Percentiles rank a stretch among this genome's conserved stretches.
These are phyloP conservation scores for Penicillium lagena DNA, from an alignment of 495 filamentous ascomycete species.

Conservation along the genomic window DNA sequence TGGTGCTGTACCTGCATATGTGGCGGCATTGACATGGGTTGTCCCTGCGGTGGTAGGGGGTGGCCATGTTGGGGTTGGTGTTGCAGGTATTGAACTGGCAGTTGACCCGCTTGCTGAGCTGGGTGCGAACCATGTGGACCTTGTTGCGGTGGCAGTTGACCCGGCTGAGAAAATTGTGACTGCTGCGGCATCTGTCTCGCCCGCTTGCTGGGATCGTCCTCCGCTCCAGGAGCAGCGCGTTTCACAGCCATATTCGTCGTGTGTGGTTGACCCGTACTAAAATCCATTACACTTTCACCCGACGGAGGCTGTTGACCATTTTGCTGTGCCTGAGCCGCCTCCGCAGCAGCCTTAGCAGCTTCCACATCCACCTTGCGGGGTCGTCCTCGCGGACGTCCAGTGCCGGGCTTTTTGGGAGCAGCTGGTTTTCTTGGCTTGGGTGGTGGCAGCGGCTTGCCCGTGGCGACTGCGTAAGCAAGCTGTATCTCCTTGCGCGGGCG, in stretches of 20 bases:
- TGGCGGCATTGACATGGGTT: constrained; percentile 13
- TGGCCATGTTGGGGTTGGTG: constrained; percentile 4
- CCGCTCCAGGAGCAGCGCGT: constrained; percentile 12
- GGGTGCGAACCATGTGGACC: constrained; percentile 1
- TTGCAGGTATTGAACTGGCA: constrained; percentile 7
- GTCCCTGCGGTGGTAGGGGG: constrained; percentile 7
- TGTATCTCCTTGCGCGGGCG: constrained; percentile 35
- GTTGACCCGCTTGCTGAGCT: neutral
- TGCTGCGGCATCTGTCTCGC: constrained; percentile 24
- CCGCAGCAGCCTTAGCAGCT: constrained; percentile 23
- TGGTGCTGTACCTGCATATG: constrained; percentile 25
- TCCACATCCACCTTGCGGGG: constrained; percentile 34
- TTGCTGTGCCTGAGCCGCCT: constrained; percentile 8
- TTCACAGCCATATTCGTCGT: constrained; percentile 18
- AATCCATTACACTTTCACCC: too few relatives aligned
- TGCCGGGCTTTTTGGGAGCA: constrained; percentile 22
- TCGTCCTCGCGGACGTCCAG: constrained; percentile 31
- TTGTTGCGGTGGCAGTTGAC: constrained; percentile 4
- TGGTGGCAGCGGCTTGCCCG: constrained; percentile 18
- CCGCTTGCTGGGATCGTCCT: constrained; percentile 29
- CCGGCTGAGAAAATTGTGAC: constrained; percentile 2
- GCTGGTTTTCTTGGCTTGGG: constrained; percentile 10
- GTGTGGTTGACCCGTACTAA: too few relatives aligned
- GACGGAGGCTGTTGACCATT: too few relatives aligned
- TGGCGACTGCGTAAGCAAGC: constrained; percentile 19